Percentiles rank a stretch among this genome's conserved stretches.
These are phyloP conservation scores for Podila epicladia DNA, from an alignment of 192 early-diverging fungal genomes.

Conservation along the genomic window DNA sequence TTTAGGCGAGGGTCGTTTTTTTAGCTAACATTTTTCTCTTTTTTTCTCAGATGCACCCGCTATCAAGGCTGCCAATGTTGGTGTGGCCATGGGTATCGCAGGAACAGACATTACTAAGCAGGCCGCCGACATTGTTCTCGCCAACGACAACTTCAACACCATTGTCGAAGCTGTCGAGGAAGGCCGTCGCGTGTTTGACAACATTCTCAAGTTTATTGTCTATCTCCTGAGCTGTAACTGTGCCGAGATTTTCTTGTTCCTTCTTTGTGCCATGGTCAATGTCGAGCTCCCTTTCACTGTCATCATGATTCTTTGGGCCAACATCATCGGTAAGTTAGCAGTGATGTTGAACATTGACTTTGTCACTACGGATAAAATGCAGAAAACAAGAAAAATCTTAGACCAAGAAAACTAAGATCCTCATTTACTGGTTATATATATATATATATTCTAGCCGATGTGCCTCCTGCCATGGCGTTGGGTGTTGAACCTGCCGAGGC, in stretches of 20 bases:
- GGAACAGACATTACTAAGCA: conserved; percentile 98
- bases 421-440: neutral
- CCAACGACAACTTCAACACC: conserved; percentile 95
- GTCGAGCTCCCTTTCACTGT: conserved; percentile 85
- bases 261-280: conserved; percentile 78
- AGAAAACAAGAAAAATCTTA: too few species aligned
- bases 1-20: too few species aligned
- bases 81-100: conserved; percentile 95
- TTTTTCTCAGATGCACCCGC: conserved; percentile 81
- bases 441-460: conserved; percentile 70
- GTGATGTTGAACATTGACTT: neutral
- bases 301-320: conserved; percentile 95
- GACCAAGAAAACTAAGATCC: neutral
- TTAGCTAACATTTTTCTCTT: neutral
- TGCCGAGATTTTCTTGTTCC: conserved; percentile 91
- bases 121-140: conserved; percentile 94
- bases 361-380: neutral
- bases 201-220: conserved; percentile 97
- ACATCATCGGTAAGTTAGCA: conserved; percentile 78
- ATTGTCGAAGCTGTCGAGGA: conserved; percentile 92
- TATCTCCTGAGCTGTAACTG: conserved; percentile 93
- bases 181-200: conserved; percentile 95
- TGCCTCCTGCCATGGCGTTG: conserved; percentile 93
- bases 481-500: conserved; percentile 88
- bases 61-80: conserved; percentile 94